Evolutionary conservation across 208 protist genomes (phyloP).

Genomic region (Trypanosoma rangeli): DNA sequence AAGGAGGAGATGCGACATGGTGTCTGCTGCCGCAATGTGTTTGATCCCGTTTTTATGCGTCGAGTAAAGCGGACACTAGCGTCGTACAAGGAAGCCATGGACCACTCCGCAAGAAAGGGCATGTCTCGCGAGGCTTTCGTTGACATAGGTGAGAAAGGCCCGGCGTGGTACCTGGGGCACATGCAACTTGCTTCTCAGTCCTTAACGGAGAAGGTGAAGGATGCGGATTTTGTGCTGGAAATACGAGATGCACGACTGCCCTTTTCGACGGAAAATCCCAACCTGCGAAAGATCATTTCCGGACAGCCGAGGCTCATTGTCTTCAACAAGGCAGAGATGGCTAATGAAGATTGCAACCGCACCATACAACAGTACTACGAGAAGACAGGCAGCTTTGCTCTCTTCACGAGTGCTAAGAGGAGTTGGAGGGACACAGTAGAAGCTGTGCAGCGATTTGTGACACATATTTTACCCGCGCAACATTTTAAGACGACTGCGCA

Average conservation of each 20-base stretch:
- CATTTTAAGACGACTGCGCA: conserved; percentile 72
- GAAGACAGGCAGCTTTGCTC: conserved; percentile 49
- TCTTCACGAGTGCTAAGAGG: conserved; percentile 83
- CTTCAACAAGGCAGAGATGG: conserved; percentile 92
- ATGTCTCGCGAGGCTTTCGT: conserved; percentile 87
- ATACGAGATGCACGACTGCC: conserved; percentile 92
- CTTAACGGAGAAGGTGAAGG: conserved; percentile 70
- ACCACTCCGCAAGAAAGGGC: conserved; percentile 48
- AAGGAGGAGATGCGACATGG: conserved; percentile 42
- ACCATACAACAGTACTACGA: conserved; percentile 86
- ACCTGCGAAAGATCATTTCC: conserved; percentile 55
- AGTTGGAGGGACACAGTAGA: conserved; percentile 82
- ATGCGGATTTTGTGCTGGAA: conserved; percentile 91
- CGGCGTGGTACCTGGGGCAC: conserved; percentile 89
- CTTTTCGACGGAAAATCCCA: conserved; percentile 86
- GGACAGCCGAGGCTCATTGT: conserved; percentile 81
- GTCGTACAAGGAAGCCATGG: conserved; percentile 74
- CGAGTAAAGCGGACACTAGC: conserved; percentile 81
- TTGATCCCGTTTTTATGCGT: conserved; percentile 87
- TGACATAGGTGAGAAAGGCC: conserved; percentile 82
- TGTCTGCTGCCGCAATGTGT: conserved; percentile 57
- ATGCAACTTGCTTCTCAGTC: conserved; percentile 68
- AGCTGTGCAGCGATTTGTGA: conserved; percentile 77
- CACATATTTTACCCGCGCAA: conserved; percentile 62
- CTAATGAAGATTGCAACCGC: conserved; percentile 85